Conservation (phyloP, 805 yeast species). For the Lachancea nothofagi region DNA sequence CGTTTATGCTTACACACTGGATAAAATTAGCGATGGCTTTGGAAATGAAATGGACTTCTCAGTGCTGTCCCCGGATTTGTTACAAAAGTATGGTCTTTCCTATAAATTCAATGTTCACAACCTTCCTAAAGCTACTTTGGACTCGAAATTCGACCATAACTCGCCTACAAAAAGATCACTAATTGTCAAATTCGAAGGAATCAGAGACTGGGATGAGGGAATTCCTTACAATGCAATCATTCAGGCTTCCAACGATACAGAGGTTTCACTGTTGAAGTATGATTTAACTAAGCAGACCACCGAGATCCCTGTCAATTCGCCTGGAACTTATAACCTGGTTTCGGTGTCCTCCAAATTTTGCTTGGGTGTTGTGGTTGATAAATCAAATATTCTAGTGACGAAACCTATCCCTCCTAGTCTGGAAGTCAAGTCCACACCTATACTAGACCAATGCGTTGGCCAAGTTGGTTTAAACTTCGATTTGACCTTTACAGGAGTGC, state of each 20-base stretch:
- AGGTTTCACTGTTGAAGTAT: conserved; percentile 18
- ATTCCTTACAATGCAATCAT: conserved; percentile 35
- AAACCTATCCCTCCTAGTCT: conserved; percentile 51
- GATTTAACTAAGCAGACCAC: conserved; percentile 26
- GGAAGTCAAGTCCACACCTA: conserved; percentile 41
- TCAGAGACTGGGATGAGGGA: conserved; percentile 22
- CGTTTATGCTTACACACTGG: conserved; percentile 49
- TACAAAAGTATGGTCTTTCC: conserved; percentile 35
- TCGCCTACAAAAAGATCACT: conserved; percentile 38
- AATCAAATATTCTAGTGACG: conserved; percentile 49
- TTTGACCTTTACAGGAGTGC: conserved; percentile 62
- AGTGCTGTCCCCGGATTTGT: conserved; percentile 25
- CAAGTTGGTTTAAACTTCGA: conserved; percentile 79
- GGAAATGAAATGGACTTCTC: conserved; percentile 51
- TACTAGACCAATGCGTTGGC: conserved; percentile 86
- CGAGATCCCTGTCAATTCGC: conserved; percentile 40
- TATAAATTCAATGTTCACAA: conserved; percentile 49
- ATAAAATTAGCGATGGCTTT: conserved; percentile 58
- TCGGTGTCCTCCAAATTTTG: conserved; percentile 58
- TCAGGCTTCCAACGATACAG: conserved; percentile 29
- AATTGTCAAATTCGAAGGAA: conserved; percentile 28
- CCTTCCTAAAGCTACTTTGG: conserved; percentile 46
- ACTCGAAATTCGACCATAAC: conserved; percentile 35
- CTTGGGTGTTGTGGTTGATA: conserved; percentile 56
- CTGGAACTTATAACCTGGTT: conserved; percentile 62